Evolutionary conservation across 495 filamentous ascomycete species (phyloP), one percentile per base, ranked within the genome.

Genomic region (Cenococcum geophilum): DNA sequence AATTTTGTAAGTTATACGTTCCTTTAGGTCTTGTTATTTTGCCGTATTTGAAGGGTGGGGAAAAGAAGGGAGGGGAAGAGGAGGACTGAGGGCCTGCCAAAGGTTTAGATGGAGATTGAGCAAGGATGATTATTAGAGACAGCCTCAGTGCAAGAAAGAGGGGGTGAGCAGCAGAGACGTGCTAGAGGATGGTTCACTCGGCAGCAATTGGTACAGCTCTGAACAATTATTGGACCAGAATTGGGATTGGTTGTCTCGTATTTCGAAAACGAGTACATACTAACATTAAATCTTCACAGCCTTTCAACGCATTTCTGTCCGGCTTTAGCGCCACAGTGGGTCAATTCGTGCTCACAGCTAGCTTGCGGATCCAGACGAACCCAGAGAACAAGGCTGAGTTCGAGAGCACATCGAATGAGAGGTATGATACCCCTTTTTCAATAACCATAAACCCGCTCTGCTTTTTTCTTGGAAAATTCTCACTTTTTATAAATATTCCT

Each of bases 251-350:
- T 32, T 32, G n/a, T n/a, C 27, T 32, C 2, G 27, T 45, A 16
- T 45, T 14, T 14, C 40, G 12, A 4, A 10, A 45, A 45, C 14
- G 18, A 1, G 40, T 10, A 14, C 12, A 45, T 45, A 10, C 40
- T 45, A 45, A 45, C 11, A 14, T 2, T 18, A 4, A 16, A 45
- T n/a, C 40, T 45, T 45, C 11, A 45, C 43, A 97, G 91, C 93
- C 93, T 8, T 98, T 98, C 82, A 98, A 98, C 74, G 93, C 93
- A 66, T 98, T 98, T 78, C 80, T 98, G 45, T 86, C 91, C 34
- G 95, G 95, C 48, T 98, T 98, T 79, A 85, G 82, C 47, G 92
- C 92, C 11, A 93, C 95, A 1, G 92, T 98, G 51, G 93, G 95
- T 20, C 95, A 98, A 71, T 98, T 98, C 74, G 93, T 98, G 42